A percentile compares a stretch with the other conserved stretches of the same genome.
Evolutionary conservation across 257 asterid species (phyloP).

Genomic region (Ballota nigra): DNA sequence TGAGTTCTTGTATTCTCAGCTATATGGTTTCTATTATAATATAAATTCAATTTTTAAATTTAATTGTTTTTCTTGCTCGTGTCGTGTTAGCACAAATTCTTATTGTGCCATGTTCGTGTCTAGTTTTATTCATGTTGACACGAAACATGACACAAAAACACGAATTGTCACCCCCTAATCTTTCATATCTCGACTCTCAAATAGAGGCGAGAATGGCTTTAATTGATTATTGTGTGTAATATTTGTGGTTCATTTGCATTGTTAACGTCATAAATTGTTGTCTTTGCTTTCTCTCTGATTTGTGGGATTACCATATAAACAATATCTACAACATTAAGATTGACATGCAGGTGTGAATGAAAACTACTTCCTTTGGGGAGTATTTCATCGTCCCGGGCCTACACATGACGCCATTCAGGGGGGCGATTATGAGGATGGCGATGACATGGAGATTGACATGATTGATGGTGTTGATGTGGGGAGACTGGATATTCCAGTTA

Average conservation of each 20-base stretch:
- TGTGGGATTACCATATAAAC: neutral
- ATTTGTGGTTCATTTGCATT: neutral
- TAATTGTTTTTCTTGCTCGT: too few relatives aligned
- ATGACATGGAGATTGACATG: conserved; percentile 70
- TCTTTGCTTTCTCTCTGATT: neutral
- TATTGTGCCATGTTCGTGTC: neutral
- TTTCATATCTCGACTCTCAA: too few relatives aligned
- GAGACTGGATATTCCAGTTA: conserved; percentile 29
- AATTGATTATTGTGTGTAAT: neutral
- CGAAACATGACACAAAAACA: too few relatives aligned
- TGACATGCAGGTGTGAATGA: conserved; percentile 52
- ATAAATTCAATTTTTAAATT: too few relatives aligned
- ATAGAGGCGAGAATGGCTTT: neutral
- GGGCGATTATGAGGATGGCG: conserved; percentile 10
- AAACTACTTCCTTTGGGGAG: conserved; percentile 63
- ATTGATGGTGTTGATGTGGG: conserved; percentile 48
- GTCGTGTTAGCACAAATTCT: neutral
- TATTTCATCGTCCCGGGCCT: conserved; percentile 35
- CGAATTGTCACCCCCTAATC: neutral
- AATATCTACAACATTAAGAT: neutral
- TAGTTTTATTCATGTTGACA: too few relatives aligned
- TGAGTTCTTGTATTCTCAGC: conserved; percentile 29
- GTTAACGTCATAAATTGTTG: neutral
- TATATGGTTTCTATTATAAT: neutral
- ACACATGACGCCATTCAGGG: neutral